A percentile compares a stretch with the other conserved stretches of the same genome.
These are phyloP conservation scores for Aspergillus taichungensis DNA, from an alignment of 495 filamentous ascomycete species.

Conservation along the genomic window DNA sequence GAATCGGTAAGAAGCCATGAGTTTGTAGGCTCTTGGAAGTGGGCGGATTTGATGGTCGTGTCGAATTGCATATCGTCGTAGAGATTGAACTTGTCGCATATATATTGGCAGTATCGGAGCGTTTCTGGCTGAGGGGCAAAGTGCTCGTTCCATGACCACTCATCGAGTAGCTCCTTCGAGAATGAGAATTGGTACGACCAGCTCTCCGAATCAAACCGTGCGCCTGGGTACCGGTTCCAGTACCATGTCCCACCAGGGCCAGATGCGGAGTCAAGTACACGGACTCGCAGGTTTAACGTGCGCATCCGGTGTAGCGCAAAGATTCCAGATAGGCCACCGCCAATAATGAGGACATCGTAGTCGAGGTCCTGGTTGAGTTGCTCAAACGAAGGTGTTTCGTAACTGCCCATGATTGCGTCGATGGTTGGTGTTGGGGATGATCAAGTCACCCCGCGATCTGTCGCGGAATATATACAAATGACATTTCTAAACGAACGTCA, in stretches of 20 bases:
- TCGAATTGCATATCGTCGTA: slow-evolving; percentile 21
- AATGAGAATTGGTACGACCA: slow-evolving; percentile 16
- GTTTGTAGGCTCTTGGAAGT: slow-evolving; percentile 10
- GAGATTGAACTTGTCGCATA: slow-evolving; percentile 19
- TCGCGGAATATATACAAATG: neutral
- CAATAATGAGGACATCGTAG: slow-evolving; percentile 42
- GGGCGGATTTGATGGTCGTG: slow-evolving; percentile 13
- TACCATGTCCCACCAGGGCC: slow-evolving; percentile 40
- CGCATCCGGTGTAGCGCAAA: slow-evolving; percentile 33
- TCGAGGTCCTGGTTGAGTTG: slow-evolving; percentile 6
- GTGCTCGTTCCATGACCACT: slow-evolving; percentile 23
- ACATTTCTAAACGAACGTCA: no score
- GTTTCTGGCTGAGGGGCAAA: slow-evolving; percentile 16
- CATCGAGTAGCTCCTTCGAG: slow-evolving; percentile 13
- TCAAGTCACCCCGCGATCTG: no score
- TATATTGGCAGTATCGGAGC: slow-evolving; percentile 13
- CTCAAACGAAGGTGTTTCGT: slow-evolving; percentile 1
- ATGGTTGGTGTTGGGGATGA: neutral
- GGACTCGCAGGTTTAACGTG: slow-evolving; percentile 31
- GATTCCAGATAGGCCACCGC: slow-evolving; percentile 41
- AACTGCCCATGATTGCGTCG: slow-evolving; percentile 4
- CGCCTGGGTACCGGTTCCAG: slow-evolving; percentile 25
- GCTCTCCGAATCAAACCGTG: slow-evolving; percentile 12
- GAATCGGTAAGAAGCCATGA: slow-evolving; percentile 16
- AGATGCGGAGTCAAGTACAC: slow-evolving; percentile 36